These are phyloP conservation scores for Lecanicillium sp. DNA, from an alignment of 2,329 filamentous ascomycete species.

Conservation along the genomic window DNA sequence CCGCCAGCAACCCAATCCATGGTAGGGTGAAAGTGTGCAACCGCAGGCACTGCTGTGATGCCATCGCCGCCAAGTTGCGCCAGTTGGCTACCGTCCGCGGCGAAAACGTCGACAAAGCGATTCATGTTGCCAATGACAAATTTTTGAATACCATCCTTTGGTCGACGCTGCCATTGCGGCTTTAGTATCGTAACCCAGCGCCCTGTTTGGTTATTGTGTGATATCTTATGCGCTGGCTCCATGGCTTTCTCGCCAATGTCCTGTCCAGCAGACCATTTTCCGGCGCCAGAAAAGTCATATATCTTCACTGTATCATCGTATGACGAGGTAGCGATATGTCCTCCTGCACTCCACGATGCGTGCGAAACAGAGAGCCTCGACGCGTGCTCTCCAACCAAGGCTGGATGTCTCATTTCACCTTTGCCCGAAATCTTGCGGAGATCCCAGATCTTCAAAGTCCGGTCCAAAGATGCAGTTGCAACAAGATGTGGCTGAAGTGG, in stretches of 20 bases:
- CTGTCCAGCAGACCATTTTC: conserved; percentile 49
- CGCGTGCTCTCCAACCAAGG: conserved; percentile 70
- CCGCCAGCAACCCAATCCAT: conserved; percentile 89
- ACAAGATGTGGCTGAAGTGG: conserved; percentile 73
- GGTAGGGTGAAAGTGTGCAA: conserved; percentile 81
- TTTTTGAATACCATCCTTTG: conserved; percentile 71
- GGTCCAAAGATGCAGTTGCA: conserved; percentile 82
- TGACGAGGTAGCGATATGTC: conserved; percentile 81
- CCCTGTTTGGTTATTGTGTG: conserved; percentile 93
- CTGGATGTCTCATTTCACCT: conserved; percentile 51
- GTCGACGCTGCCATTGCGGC: conserved; percentile 81
- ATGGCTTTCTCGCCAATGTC: conserved; percentile 54
- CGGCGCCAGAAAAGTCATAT: conserved; percentile 62
- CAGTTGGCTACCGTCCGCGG: conserved; percentile 72
- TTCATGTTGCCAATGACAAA: conserved; percentile 98
- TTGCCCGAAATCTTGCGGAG: conserved; percentile 66
- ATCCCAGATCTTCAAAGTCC: conserved; percentile 89
- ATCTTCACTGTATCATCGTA: conserved; percentile 97
- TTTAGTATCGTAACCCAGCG: conserved; percentile 80
- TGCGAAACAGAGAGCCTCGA: conserved; percentile 84
- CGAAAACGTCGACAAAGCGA: conserved; percentile 87
- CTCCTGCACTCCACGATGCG: conserved; percentile 78
- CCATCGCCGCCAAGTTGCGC: conserved; percentile 82
- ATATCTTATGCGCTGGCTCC: conserved; percentile 58
- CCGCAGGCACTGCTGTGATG: conserved; percentile 90